A percentile compares a stretch with the other conserved stretches of the same genome.
Evolutionary conservation across 352 stramenopile species (phyloP).

Genomic region (Pythium chondricola): DNA sequence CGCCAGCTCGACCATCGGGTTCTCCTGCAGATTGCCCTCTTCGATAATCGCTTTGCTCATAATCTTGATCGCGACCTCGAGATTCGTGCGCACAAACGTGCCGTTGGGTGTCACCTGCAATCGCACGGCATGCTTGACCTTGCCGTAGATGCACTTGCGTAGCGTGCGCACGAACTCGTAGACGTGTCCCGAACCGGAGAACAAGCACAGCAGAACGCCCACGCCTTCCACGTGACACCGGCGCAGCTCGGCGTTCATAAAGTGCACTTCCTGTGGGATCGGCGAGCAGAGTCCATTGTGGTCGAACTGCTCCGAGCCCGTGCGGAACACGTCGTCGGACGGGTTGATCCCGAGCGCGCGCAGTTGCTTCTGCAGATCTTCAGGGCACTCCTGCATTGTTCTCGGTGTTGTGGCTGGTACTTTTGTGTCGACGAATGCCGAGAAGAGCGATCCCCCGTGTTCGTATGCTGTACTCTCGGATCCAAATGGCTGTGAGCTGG

Average conservation of each 20-base stretch:
- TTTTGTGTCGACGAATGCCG: too few species aligned
- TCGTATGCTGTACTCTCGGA: too few species aligned
- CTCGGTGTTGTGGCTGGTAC: background rate
- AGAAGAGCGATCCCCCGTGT: too few species aligned
- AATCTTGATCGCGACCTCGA: constrained; percentile 82
- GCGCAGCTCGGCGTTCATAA: constrained; percentile 79
- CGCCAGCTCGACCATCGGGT: constrained; percentile 79
- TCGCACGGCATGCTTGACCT: constrained; percentile 84
- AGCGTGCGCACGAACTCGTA: constrained; percentile 85
- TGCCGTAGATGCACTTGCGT: constrained; percentile 85
- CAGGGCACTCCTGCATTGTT: constrained; percentile 51
- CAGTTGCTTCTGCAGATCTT: constrained; percentile 71
- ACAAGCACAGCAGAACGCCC: constrained; percentile 68
- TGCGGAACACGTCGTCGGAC: constrained; percentile 78
- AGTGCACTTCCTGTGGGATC: constrained; percentile 84
- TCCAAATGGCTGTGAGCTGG: too few species aligned
- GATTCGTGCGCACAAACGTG: constrained; percentile 73
- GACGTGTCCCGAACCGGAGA: constrained; percentile 71
- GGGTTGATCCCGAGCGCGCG: constrained; percentile 76
- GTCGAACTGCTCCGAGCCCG: constrained; percentile 67
- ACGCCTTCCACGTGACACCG: constrained; percentile 72
- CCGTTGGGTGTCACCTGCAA: constrained; percentile 67
- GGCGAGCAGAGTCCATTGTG: constrained; percentile 72
- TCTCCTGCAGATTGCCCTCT: constrained; percentile 82
- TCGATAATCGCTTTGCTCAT: constrained; percentile 89